Conservation (phyloP, 148 eudicot genomes). For the Suaeda aralocaspica region DNA sequence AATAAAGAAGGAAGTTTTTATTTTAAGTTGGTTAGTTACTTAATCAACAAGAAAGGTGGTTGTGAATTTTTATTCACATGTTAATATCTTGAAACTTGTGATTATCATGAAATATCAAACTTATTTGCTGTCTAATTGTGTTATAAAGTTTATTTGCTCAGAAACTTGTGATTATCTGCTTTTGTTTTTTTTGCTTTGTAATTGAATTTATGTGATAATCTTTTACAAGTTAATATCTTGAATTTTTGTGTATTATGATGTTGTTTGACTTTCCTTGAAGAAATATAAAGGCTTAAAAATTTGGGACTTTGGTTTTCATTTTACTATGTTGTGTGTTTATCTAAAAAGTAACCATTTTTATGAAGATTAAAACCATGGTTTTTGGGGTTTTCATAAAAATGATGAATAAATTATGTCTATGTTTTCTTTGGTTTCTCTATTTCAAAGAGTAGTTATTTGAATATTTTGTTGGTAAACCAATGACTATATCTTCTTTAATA, state of each 20-base stretch:
- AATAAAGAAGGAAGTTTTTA: too few species aligned
- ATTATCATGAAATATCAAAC: too few species aligned
- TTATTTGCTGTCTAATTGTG: slow-evolving; percentile 1
- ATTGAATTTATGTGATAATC: not conserved
- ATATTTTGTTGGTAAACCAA: not conserved
- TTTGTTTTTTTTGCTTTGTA: not conserved
- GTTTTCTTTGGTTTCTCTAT: not conserved
- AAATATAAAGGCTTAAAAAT: not conserved
- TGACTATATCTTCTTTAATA: not conserved
- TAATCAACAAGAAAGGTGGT: too few species aligned
- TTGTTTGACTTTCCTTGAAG: not conserved
- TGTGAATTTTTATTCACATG: too few species aligned
- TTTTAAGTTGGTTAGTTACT: too few species aligned
- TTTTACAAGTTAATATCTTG: not conserved
- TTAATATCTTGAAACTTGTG: too few species aligned
- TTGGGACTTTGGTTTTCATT: not conserved
- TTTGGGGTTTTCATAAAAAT: not conserved
- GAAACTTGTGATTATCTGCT: not conserved
- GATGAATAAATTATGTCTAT: not conserved
- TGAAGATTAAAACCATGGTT: not conserved
- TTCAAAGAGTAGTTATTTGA: not conserved
- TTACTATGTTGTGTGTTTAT: not conserved
- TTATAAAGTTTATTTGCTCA: slow-evolving; percentile 5
- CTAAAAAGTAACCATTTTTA: not conserved
- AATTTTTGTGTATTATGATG: not conserved